These are phyloP conservation scores for Rhododendron ovatum DNA, from an alignment of 148 eudicot species.

Conservation along the genomic window DNA sequence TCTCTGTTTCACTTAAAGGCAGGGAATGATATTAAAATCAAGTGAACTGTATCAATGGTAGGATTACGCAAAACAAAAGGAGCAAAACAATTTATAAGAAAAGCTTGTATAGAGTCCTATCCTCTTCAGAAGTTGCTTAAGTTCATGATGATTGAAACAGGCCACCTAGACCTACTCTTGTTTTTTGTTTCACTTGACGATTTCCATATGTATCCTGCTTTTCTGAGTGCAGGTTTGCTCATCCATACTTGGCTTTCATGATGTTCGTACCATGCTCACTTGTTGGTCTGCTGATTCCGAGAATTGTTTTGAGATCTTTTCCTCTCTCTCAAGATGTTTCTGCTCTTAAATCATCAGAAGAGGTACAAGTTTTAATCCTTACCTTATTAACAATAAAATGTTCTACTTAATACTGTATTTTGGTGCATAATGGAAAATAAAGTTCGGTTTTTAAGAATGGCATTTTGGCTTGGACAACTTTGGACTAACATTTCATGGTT, in stretches of 20 bases:
- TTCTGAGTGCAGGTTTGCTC: constrained; percentile 65
- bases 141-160: neutral
- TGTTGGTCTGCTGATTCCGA: constrained; percentile 78
- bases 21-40: neutral
- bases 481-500: neutral
- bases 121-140: neutral
- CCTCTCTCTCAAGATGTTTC: constrained; percentile 51
- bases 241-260: constrained; percentile 75
- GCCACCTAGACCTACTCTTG: neutral
- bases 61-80: neutral
- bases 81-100: neutral
- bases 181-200: neutral
- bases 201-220: neutral
- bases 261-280: constrained; percentile 91
- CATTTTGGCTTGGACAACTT: neutral
- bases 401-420: neutral
- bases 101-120: neutral
- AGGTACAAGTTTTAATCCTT: constrained; percentile 36
- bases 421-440: neutral
- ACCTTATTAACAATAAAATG: neutral
- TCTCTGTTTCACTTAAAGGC: neutral
- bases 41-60: neutral
- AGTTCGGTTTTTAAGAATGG: neutral
- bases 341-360: constrained; percentile 32
- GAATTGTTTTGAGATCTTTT: constrained; percentile 40